Evolutionary conservation across 345 rosid genomes (phyloP).

Genomic region (Odontarrhena argentea): DNA sequence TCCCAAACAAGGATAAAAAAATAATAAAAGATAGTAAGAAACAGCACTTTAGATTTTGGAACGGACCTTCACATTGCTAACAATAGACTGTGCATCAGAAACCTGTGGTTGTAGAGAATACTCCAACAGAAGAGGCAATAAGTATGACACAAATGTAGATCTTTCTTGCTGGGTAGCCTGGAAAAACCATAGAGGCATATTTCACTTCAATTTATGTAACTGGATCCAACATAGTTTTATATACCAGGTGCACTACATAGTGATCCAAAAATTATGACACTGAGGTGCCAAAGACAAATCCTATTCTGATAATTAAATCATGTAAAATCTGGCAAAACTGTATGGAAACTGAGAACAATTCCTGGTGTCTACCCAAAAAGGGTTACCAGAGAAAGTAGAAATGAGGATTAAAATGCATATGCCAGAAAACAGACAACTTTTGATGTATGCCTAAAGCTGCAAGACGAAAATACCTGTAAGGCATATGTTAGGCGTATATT

Average conservation of each 20-base stretch:
- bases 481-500: conserved; percentile 85
- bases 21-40: conserved; percentile 68
- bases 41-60: conserved; percentile 44
- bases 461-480: conserved; percentile 65
- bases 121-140: conserved; percentile 86
- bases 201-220: not conserved
- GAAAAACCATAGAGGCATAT: conserved; percentile 34
- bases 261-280: conserved; percentile 3
- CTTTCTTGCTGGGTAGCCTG: conserved; percentile 96
- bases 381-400: conserved; percentile 12
- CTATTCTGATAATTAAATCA: conserved; percentile 1
- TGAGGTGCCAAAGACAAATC: conserved; percentile 20
- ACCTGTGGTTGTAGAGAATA: conserved; percentile 88
- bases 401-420: not conserved
- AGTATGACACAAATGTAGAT: conserved; percentile 78
- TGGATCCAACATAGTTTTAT: not conserved
- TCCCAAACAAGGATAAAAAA: conserved; percentile 40
- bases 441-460: conserved; percentile 5
- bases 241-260: conserved; percentile 11
- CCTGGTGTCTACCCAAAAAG: conserved; percentile 21
- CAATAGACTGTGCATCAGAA: conserved; percentile 89
- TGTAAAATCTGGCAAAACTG: conserved; percentile 5
- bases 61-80: conserved; percentile 87
- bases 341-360: conserved; percentile 10
- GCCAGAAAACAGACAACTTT: conserved; percentile 15